Evolutionary conservation across 345 rosid genomes (phyloP), one percentile per base, ranked within the genome.

Genomic region (Kernera saxatilis): DNA sequence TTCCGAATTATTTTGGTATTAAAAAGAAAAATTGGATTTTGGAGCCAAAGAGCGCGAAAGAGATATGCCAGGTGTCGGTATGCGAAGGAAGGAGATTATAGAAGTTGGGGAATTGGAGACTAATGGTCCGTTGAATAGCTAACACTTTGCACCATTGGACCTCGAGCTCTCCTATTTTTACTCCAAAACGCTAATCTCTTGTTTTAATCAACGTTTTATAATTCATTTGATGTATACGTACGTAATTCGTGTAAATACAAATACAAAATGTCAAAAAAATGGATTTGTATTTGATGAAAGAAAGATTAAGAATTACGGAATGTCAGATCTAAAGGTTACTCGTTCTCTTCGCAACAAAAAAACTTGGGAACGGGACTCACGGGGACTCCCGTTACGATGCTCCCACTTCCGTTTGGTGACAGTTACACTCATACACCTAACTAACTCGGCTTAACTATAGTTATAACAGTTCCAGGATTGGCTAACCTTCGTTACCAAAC

Each of bases 101-200:
- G 89, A 78, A 87, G 78, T 83, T 82, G 81, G 83, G 76, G 82
- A 78, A 83, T 49, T 19, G 5, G 41, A 70, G 92, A 88, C 84
- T 82, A 80, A 71, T 84, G 89, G 97, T 88, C 93, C 69, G 77
- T 49, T 67, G 78, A 88, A 87, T 80, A 82, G 95, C 83, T 58
- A 77, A 85, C 95, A 85, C 2, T 70, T 76, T 6, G 78, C 81
- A 80, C 74, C 80, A 52, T 67, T 73, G 88, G 50, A 84, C 78
- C 72, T 32, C 32, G 80, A 69, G 88, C 73, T 85, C 81, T 73
- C 66, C 77, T 73, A 61, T 33, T 81, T 70, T 73, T 74, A 82
- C 75, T 80, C 71, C 59, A 57, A 72, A 72, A 75, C 67, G 73
- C 59, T 66, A 72, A 67, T 54, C 60, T 67, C 63, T 57, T 48